Conservation (phyloP, 176 grass and related monocot genomes). For the Rhynchospora breviuscula region DNA sequence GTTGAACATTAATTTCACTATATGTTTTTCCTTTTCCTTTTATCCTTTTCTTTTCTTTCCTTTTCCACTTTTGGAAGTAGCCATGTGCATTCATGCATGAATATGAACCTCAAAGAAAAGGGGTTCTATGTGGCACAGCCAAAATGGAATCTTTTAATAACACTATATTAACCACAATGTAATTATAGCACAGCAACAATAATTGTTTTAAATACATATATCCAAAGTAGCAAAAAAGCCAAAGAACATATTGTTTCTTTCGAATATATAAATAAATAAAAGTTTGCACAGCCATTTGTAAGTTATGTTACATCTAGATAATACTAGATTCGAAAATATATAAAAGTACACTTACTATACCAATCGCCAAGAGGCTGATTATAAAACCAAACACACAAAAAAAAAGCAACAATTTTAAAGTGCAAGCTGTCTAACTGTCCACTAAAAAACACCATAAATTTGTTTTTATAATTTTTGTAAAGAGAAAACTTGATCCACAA, state of each 20-base stretch:
- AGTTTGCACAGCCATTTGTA: too few species aligned
- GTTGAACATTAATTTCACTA: background rate
- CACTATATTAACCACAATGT: background rate
- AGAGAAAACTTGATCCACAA: background rate
- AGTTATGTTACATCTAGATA: too few species aligned
- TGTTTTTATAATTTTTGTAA: background rate
- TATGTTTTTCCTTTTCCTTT: background rate
- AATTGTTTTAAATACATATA: background rate
- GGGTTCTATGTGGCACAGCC: background rate
- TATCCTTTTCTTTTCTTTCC: background rate
- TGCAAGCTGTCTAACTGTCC: background rate
- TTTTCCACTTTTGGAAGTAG: background rate
- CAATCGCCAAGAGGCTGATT: too few species aligned
- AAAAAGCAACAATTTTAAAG: background rate
- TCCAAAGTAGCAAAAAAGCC: background rate
- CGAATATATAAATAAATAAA: background rate
- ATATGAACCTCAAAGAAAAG: background rate
- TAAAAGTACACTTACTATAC: too few species aligned
- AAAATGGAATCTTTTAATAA: too few species aligned
- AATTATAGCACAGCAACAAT: background rate
- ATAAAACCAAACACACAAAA: too few species aligned
- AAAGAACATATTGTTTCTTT: background rate
- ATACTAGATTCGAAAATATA: too few species aligned
- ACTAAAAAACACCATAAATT: background rate
- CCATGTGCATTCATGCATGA: conserved; percentile 10